Percentiles rank a stretch among this genome's conserved stretches.
Evolutionary conservation across 2,329 filamentous ascomycete genomes (phyloP).

Genomic region (Sporothrix phasma): DNA sequence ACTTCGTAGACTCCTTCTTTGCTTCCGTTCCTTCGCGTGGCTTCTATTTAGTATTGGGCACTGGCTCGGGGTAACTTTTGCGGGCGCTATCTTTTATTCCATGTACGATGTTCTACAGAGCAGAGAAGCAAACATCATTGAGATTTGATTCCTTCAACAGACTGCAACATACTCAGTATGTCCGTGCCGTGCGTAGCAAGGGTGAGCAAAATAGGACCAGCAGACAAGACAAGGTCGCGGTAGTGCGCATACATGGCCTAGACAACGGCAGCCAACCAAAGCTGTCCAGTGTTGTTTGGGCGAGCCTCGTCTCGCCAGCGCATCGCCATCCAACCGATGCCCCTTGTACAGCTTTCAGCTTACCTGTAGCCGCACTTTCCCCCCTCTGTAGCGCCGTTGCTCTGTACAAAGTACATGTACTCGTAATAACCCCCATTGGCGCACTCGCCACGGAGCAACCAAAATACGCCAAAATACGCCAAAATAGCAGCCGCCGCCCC

Average conservation of each 20-base stretch:
- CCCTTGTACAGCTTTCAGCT: slow-evolving; percentile 3
- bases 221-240: background rate
- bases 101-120: slow-evolving; percentile 2
- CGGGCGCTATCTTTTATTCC: background rate
- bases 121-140: background rate
- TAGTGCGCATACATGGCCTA: background rate
- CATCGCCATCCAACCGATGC: background rate
- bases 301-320: slow-evolving; percentile 2
- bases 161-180: background rate
- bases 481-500: slow-evolving; percentile 4
- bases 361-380: background rate
- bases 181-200: background rate
- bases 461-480: too few species aligned
- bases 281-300: background rate
- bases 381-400: slow-evolving; percentile 7
- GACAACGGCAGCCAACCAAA: slow-evolving; percentile 9
- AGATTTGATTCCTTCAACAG: background rate
- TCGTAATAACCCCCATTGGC: too few species aligned
- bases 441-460: slow-evolving; percentile 2
- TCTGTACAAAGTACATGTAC: too few species aligned
- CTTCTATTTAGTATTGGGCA: slow-evolving; percentile 1
- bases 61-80: background rate
- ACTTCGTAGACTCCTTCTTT: background rate
- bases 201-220: background rate
- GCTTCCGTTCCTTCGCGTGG: background rate